phyloP scores from a whole-genome alignment of 148 eudicot genomes.

The Heliosperma pusillum region DNA sequence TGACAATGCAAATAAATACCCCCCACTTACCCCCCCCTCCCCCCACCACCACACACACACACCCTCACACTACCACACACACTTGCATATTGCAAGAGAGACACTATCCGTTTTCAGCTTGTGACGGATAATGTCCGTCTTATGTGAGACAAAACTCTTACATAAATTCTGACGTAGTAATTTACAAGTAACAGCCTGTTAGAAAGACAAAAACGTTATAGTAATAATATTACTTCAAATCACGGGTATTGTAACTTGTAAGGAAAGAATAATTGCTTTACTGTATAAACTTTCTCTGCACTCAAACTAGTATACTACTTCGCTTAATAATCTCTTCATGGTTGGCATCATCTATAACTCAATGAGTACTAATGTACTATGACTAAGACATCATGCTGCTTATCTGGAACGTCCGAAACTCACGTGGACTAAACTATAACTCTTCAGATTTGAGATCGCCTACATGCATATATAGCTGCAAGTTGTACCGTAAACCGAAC shows the following conservation, averaged over 20 bases:
- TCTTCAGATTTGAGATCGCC: no score
- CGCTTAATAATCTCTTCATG: background rate
- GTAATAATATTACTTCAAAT: background rate
- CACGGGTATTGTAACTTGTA: background rate
- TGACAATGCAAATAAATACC: no score
- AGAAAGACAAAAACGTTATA: background rate
- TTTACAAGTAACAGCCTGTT: background rate
- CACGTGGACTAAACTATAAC: constrained; percentile 20
- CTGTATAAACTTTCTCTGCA: constrained; percentile 11
- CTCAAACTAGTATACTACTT: background rate
- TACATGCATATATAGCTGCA: no score
- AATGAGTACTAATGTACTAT: no score
- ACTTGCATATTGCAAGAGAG: no score
- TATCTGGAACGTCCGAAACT: constrained; percentile 14
- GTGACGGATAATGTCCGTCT: no score
- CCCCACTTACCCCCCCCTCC: no score
- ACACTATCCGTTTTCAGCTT: no score
- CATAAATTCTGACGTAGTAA: background rate
- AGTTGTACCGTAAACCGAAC: no score
- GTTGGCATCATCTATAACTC: constrained; percentile 26
- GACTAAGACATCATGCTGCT: background rate
- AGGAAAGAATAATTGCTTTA: constrained; percentile 26
- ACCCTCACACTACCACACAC: no score
- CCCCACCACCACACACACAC: no score
- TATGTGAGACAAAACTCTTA: no score